phyloP scores from a whole-genome alignment of 1,284 basidiomycete genomes.

The Heterobasidion annosum region DNA sequence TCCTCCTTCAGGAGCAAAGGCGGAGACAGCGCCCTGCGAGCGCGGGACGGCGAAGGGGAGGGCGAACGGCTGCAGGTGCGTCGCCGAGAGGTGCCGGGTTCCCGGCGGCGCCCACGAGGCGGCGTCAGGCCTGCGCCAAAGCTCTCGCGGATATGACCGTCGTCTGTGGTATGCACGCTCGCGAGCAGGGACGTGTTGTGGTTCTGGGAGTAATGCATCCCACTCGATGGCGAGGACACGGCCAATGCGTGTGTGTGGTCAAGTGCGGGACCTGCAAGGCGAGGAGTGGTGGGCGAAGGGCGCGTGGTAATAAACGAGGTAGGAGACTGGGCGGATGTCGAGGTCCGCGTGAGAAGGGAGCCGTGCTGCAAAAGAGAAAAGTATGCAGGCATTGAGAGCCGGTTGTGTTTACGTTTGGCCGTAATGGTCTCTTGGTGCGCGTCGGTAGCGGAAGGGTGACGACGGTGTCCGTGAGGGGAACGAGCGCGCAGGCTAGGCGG shows the following conservation, averaged over 20 bases:
- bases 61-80: conserved; percentile 22
- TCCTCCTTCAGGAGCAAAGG: conserved; percentile 19
- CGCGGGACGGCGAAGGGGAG: conserved; percentile 20
- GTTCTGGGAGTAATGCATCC: not conserved
- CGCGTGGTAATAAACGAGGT: conserved; percentile 28
- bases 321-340: conserved; percentile 37
- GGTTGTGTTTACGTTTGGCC: conserved; percentile 53
- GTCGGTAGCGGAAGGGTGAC: conserved; percentile 12
- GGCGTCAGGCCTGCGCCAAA: conserved; percentile 18
- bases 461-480: conserved; percentile 13
- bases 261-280: conserved; percentile 19
- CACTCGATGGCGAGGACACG: not conserved
- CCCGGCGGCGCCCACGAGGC: conserved; percentile 40
- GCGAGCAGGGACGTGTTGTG: conserved; percentile 12
- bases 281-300: conserved; percentile 23
- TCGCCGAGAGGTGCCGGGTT: conserved; percentile 23
- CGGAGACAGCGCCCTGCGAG: not conserved
- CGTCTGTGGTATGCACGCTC: conserved; percentile 12
- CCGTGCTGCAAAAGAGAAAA: conserved; percentile 51
- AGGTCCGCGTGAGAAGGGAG: conserved; percentile 13
- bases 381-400: conserved; percentile 67
- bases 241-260: conserved; percentile 17
- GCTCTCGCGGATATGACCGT: not conserved
- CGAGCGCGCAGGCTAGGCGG: conserved; percentile 21
- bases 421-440: conserved; percentile 27